Conservation (phyloP, 2,329 filamentous ascomycete species). For the Zopfia rhizophila region DNA sequence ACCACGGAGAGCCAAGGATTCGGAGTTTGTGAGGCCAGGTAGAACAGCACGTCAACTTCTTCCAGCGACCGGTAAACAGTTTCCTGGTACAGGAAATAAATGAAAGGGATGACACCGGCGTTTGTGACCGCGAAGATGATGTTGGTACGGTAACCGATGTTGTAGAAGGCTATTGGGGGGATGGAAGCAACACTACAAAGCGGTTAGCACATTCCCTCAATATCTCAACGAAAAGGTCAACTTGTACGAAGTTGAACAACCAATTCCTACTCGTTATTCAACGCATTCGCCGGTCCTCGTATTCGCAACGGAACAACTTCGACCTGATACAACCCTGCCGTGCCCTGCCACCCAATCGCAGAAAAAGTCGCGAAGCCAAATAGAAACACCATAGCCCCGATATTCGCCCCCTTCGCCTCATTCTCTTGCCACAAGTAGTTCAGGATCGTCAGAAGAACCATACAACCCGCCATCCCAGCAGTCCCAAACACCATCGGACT, state of each 20-base stretch:
- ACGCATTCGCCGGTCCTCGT: conserved; percentile 84
- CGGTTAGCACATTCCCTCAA: too few species aligned
- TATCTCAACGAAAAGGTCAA: conserved; percentile 75
- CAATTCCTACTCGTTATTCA: conserved; percentile 90
- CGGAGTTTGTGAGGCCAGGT: conserved; percentile 59
- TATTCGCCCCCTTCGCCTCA: conserved; percentile 34
- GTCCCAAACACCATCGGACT: conserved; percentile 50
- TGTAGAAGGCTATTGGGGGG: conserved; percentile 68
- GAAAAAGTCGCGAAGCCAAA: conserved; percentile 93
- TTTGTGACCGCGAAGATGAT: conserved; percentile 66
- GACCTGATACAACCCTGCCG: conserved; percentile 71
- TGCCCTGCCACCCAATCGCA: conserved; percentile 80
- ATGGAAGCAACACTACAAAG: conserved; percentile 69
- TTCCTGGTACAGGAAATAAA: conserved; percentile 70
- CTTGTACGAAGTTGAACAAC: conserved; percentile 66
- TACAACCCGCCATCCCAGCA: conserved; percentile 45
- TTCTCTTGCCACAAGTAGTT: conserved; percentile 38
- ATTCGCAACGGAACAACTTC: conserved; percentile 91
- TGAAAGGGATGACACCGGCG: conserved; percentile 63
- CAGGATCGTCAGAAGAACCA: conserved; percentile 42
- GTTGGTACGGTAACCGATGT: conserved; percentile 66
- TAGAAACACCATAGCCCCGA: conserved; percentile 72
- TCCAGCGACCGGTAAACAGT: conserved; percentile 67
- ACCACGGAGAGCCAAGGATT: conserved; percentile 62
- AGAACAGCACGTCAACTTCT: conserved; percentile 75